A percentile compares a stretch with the other conserved stretches of the same genome.
phyloP scores from a whole-genome alignment of 306 rosid species.

The Prunus kanzakura region DNA sequence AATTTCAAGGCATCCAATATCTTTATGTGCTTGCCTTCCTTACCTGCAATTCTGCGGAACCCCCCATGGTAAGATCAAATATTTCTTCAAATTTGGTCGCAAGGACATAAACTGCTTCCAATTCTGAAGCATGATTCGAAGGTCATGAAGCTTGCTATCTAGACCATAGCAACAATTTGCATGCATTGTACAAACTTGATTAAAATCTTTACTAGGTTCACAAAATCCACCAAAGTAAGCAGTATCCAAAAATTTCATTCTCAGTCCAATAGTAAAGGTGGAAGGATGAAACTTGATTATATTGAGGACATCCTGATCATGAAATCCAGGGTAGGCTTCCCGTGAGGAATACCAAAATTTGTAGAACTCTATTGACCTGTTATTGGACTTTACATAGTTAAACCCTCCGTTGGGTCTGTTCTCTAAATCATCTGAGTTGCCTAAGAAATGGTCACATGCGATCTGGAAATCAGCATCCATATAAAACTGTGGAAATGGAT shows the following conservation, averaged over 20 bases:
- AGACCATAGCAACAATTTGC: slow-evolving; percentile 91
- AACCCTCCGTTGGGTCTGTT: slow-evolving; percentile 97
- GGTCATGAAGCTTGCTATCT: slow-evolving; percentile 85
- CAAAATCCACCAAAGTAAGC: slow-evolving; percentile 91
- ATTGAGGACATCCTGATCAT: slow-evolving; percentile 97
- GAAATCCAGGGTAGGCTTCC: slow-evolving; percentile 71
- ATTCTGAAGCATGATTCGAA: slow-evolving; percentile 74
- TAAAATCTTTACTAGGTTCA: slow-evolving; percentile 92
- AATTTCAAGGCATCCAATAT: background rate
- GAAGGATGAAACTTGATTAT: slow-evolving; percentile 68
- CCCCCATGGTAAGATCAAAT: slow-evolving; percentile 64
- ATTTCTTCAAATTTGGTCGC: slow-evolving; percentile 60
- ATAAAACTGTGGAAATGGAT: slow-evolving; percentile 80
- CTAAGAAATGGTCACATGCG: slow-evolving; percentile 87
- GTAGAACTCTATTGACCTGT: slow-evolving; percentile 78
- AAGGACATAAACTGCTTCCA: slow-evolving; percentile 76
- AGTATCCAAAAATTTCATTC: slow-evolving; percentile 83
- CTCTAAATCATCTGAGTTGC: slow-evolving; percentile 53
- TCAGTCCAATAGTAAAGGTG: slow-evolving; percentile 50
- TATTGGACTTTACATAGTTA: slow-evolving; percentile 77
- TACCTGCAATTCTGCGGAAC: slow-evolving; percentile 93
- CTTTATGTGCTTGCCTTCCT: background rate
- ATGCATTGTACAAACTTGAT: slow-evolving; percentile 93
- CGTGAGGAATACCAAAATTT: slow-evolving; percentile 78
- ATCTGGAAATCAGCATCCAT: slow-evolving; percentile 81